A percentile compares a stretch with the other conserved stretches of the same genome.
Evolutionary conservation across 2,329 filamentous ascomycete species (phyloP).

Genomic region (Neonectria faginata): DNA sequence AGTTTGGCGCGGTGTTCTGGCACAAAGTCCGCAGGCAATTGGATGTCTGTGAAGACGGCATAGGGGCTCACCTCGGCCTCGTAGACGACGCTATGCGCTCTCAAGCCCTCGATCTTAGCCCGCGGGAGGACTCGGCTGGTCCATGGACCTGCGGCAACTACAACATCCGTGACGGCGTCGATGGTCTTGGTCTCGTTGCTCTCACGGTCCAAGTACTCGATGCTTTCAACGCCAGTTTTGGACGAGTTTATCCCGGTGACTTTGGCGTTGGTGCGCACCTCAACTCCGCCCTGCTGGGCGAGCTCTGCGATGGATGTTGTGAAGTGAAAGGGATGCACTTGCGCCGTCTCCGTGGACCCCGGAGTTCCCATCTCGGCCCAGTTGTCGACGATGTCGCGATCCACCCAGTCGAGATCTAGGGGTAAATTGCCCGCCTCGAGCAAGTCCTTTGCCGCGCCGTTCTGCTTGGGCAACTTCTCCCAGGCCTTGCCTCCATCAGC

Average conservation of each 20-base stretch:
- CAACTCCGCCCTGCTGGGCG: slow-evolving; percentile 75
- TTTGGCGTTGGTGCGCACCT: slow-evolving; percentile 72
- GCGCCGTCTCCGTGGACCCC: slow-evolving; percentile 81
- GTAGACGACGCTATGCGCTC: slow-evolving; percentile 75
- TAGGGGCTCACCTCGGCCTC: slow-evolving; percentile 75
- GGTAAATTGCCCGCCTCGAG: slow-evolving; percentile 74
- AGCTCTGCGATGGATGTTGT: slow-evolving; percentile 85
- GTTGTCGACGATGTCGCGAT: slow-evolving; percentile 70
- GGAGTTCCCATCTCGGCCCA: slow-evolving; percentile 85
- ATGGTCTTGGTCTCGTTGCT: slow-evolving; percentile 53
- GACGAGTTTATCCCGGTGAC: slow-evolving; percentile 75
- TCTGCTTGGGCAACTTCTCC: slow-evolving; percentile 72
- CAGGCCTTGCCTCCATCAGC: slow-evolving; percentile 58
- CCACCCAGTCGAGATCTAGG: slow-evolving; percentile 85
- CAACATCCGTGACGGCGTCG: slow-evolving; percentile 62
- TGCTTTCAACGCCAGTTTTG: slow-evolving; percentile 65
- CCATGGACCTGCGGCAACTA: slow-evolving; percentile 72
- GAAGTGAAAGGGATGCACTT: slow-evolving; percentile 93
- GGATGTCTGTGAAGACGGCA: slow-evolving; percentile 88
- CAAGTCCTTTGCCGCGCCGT: slow-evolving; percentile 59
- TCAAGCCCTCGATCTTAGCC: slow-evolving; percentile 67
- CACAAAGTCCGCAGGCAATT: slow-evolving; percentile 74
- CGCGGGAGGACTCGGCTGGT: slow-evolving; percentile 69
- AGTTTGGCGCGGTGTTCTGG: slow-evolving; percentile 60
- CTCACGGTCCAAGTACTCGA: slow-evolving; percentile 69